Evolutionary conservation across 805 yeast genomes (phyloP).

Genomic region (Wickerhamomyces xylosicus): DNA sequence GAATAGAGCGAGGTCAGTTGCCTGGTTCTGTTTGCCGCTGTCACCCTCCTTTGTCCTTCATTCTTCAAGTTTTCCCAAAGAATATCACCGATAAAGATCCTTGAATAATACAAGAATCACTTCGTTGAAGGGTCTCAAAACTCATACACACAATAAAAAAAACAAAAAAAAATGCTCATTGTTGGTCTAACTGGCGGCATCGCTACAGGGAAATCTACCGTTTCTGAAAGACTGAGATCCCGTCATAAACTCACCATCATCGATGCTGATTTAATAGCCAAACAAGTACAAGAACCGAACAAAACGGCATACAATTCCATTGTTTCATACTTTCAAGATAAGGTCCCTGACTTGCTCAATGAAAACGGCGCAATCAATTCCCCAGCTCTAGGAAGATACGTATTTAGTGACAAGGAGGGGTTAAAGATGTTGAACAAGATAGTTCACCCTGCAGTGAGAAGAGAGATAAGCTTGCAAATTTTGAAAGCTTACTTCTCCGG

Average conservation of each 20-base stretch:
- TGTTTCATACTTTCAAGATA: constrained; percentile 44
- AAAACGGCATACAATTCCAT: constrained; percentile 58
- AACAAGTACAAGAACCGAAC: constrained; percentile 79
- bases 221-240: constrained; percentile 46
- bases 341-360: constrained; percentile 37
- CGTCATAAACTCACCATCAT: constrained; percentile 48
- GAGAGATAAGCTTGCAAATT: constrained; percentile 49
- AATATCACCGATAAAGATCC: too few relatives aligned
- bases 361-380: constrained; percentile 43
- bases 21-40: too few relatives aligned
- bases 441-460: constrained; percentile 78
- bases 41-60: too few relatives aligned
- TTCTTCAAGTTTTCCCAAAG: too few relatives aligned
- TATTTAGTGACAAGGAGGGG: constrained; percentile 58
- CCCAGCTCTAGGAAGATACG: constrained; percentile 63
- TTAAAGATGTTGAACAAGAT: constrained; percentile 56
- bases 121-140: too few relatives aligned
- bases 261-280: constrained; percentile 89
- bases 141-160: too few relatives aligned
- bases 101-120: too few relatives aligned
- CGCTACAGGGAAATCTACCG: constrained; percentile 95
- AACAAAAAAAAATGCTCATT: constrained; percentile 51
- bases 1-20: too few relatives aligned
- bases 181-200: constrained; percentile 98
- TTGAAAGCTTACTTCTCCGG: constrained; percentile 48